These are phyloP conservation scores for Porphyra umbilicalis DNA, from an alignment of 31 red algal genomes.

Conservation along the genomic window DNA sequence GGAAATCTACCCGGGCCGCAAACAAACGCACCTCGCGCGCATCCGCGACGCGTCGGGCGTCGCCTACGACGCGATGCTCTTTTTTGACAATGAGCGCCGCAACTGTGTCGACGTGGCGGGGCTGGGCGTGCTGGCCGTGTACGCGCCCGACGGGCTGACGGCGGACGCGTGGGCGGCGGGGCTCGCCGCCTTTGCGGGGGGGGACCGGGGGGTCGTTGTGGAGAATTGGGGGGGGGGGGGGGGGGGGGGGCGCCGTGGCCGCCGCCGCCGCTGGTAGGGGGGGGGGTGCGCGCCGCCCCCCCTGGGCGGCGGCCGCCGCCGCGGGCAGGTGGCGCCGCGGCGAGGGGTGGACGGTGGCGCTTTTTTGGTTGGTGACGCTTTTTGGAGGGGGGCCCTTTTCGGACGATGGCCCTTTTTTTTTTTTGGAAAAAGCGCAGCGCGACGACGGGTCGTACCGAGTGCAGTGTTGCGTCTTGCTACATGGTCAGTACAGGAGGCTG, in stretches of 20 bases:
- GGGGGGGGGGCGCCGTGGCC: background rate
- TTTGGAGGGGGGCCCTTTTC: too few species aligned
- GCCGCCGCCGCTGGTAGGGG: background rate
- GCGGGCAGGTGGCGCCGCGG: too few species aligned
- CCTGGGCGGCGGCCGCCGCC: too few species aligned
- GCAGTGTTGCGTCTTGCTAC: too few species aligned
- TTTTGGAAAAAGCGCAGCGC: too few species aligned
- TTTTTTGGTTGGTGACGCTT: too few species aligned
- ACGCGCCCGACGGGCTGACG: background rate
- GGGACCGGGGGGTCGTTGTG: background rate
- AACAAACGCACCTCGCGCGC: background rate
- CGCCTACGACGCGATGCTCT: background rate
- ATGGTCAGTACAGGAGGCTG: too few species aligned
- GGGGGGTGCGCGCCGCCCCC: background rate
- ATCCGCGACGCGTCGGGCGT: background rate
- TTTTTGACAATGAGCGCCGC: conserved; percentile 1
- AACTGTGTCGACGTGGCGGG: background rate
- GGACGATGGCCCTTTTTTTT: too few species aligned
- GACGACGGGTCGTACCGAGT: too few species aligned
- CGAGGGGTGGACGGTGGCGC: too few species aligned
- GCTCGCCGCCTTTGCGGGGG: background rate
- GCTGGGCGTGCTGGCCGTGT: background rate
- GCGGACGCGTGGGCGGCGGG: background rate
- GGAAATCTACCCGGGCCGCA: background rate
- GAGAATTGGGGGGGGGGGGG: background rate